Conservation (phyloP, 2,329 filamentous ascomycete genomes). For the Capronia americana region DNA sequence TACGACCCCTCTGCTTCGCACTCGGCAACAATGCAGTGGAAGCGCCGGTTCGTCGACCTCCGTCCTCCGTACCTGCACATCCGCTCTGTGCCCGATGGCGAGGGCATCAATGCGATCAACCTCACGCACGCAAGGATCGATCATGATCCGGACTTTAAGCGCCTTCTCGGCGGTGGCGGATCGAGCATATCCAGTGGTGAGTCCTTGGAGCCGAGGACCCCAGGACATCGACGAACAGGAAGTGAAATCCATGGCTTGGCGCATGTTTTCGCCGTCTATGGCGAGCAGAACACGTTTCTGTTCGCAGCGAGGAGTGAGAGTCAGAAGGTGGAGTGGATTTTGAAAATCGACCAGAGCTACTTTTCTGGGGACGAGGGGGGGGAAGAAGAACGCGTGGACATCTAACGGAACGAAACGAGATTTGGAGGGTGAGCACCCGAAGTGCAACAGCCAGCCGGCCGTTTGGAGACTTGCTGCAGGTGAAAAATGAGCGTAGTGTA, state of each 20-base stretch:
- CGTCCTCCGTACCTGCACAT: slow-evolving; percentile 90
- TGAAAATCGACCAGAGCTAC: slow-evolving; percentile 86
- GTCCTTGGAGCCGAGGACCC: slow-evolving; percentile 40
- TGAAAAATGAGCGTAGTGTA: neutral
- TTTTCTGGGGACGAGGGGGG: slow-evolving; percentile 46
- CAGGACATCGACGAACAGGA: slow-evolving; percentile 37
- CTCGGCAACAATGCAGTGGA: slow-evolving; percentile 75
- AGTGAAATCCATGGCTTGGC: slow-evolving; percentile 56
- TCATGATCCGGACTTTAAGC: slow-evolving; percentile 84
- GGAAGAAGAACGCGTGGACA: slow-evolving; percentile 20
- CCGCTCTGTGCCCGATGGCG: slow-evolving; percentile 81
- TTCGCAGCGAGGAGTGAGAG: slow-evolving; percentile 88
- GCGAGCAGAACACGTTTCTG: slow-evolving; percentile 90
- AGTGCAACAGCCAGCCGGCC: neutral
- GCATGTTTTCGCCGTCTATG: slow-evolving; percentile 92
- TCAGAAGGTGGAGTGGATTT: slow-evolving; percentile 97
- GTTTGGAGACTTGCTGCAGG: neutral
- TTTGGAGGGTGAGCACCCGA: neutral
- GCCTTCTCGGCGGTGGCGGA: slow-evolving; percentile 66
- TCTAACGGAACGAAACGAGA: neutral
- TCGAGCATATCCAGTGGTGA: slow-evolving; percentile 24
- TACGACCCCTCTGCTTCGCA: slow-evolving; percentile 38
- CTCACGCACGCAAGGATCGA: slow-evolving; percentile 90
- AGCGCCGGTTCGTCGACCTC: slow-evolving; percentile 90
- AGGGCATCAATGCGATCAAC: slow-evolving; percentile 88